phyloP scores from a whole-genome alignment of 2,329 filamentous ascomycete species.

The Xylariaceae sp. region DNA sequence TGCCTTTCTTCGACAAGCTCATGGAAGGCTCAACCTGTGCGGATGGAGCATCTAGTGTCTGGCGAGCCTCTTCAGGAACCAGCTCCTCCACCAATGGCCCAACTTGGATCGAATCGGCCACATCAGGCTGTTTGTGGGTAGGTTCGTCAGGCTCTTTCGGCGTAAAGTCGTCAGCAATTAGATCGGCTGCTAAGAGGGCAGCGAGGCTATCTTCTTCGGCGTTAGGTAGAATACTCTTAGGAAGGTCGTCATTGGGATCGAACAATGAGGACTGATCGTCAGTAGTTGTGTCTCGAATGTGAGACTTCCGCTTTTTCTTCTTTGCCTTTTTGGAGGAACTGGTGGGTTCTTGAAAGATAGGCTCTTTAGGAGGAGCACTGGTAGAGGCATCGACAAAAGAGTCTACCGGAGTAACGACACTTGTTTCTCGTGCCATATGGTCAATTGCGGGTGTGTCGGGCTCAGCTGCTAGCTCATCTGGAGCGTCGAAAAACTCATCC shows the following conservation, averaged over 20 bases:
- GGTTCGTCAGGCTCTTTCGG: too few species aligned
- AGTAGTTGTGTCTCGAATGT: constrained; percentile 9
- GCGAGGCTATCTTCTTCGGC: too few species aligned
- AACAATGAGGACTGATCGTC: constrained; percentile 5
- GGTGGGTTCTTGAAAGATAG: neutral
- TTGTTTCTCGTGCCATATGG: neutral
- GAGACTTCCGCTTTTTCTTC: constrained; percentile 20
- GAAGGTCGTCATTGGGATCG: neutral
- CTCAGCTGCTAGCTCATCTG: constrained; percentile 1
- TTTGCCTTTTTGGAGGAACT: constrained; percentile 16
- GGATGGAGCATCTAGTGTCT: constrained; percentile 8
- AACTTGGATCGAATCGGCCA: too few species aligned
- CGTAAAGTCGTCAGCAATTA: too few species aligned
- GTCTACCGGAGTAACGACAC: neutral
- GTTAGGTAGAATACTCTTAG: too few species aligned
- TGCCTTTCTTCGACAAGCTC: constrained; percentile 22
- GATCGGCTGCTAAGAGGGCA: too few species aligned
- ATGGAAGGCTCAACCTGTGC: constrained; percentile 13
- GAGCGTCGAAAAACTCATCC: constrained; percentile 13
- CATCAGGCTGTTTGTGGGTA: too few species aligned
- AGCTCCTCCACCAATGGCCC: too few species aligned
- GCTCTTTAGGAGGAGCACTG: neutral
- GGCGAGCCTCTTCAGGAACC: neutral
- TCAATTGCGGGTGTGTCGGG: neutral
- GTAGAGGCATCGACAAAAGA: neutral